Evolutionary conservation across 129 eudicot genomes (phyloP), one percentile per base, ranked within the genome.

Genomic region (Helichrysum umbraculigerum): DNA sequence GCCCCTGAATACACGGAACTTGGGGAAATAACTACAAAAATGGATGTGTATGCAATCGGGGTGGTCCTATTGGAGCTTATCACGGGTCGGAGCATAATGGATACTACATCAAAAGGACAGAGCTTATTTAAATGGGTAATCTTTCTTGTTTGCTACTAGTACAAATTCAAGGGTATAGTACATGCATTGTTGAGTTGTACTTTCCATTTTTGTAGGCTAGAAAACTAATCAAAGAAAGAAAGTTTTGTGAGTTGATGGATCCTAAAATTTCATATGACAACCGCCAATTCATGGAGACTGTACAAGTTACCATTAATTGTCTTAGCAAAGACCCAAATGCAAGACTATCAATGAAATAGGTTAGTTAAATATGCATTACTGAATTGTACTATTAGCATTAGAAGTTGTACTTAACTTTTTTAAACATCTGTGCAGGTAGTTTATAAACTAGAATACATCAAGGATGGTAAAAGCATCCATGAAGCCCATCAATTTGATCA

Each of bases 1-100:
- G 89, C 89, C 17, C 86, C 89, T 4, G 89, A 85, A 63, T 82
- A 85, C 61, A 81, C 79, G n/a, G 79, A 81, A 59, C 71, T 74
- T 22, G 89, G 82, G 65, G 56, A 66, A 41, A 57, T 81, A 11
- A 81, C 86, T 9, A 66, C 66, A 0, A 72, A 85, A 69, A 72
- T 86, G 15, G 89, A 85, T 28, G 89, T 85, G 47, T 85, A 71
- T 33, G 80, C 89, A 8, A 72, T 75, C 4, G 89, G 89, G 2
- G 44, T 79, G 7, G 77, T 85, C 57, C 65, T 85, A 34, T 39
- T 85, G 67, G 82, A 85, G 64, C 79, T 85, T n/a, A 9, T 72
- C 14, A 82, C 84, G 3, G 79, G 89, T 21, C 71, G 76, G 6
- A 79, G 82, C 71, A 73, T 78, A 3, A 66, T 74, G 16, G 84